Evolutionary conservation across 2,329 filamentous ascomycete species (phyloP), one percentile per base, ranked within the genome.

Genomic region (Claviceps sp.): DNA sequence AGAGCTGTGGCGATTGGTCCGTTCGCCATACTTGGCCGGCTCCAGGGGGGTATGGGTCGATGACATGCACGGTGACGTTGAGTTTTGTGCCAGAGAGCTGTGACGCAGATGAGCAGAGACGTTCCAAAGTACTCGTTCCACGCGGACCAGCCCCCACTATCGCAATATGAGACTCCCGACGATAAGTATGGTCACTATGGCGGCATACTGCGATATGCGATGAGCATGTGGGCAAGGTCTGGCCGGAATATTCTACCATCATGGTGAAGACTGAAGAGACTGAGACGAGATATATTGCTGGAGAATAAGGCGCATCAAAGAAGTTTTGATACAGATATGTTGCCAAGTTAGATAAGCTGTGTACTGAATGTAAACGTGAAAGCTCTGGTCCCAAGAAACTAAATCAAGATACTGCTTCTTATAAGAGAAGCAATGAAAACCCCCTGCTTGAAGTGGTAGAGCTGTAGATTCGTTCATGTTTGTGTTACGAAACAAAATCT

Each of bases 61-160:
- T 41, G 6, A 53, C 17, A 41, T 53, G 52, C 14, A 53, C 45
- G 34, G 30, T 43, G 22, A 53, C 4, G 19, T 51, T 30, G 19
- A n/a, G 40, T n/a, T 47, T 39, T 1, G 8, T 14, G 14, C 26
- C 48, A 14, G 49, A 38, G 14, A 48, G 16, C 26, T 24, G 17
- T n/a, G 38, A 47, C n/a, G 52, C 52, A 26, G 52, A 53, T 2
- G 43, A 37, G 14, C 52, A 53, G 17, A 53, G 16, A 14, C 52
- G 52, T 30, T 53, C 52, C 43, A 53, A 16, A 10, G 52, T 24
- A 30, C 52, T 53, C 13, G 52, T 53, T 39, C 52, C 52, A 43
- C 52, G 48, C 4, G 52, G 52, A 5, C 52, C 52, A 16, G 49
- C 49, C 13, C 52, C 52, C 3, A 53, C 52, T 7, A 53, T 53